phyloP scores from a whole-genome alignment of 1,139 yeast species.

The Diutina ranongensis region DNA sequence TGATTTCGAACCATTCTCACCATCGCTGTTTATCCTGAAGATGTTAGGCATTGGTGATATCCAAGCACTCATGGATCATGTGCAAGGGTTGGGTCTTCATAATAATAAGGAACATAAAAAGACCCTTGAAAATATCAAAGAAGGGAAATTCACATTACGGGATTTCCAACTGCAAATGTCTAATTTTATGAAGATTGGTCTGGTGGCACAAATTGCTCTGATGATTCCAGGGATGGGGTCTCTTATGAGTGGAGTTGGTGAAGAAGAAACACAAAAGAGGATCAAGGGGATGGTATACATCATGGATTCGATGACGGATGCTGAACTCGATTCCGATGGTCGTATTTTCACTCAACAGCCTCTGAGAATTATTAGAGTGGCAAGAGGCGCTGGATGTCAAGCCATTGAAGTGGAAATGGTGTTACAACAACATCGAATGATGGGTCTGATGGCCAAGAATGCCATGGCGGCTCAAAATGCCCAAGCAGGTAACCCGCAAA shows the following conservation, averaged over 20 bases:
- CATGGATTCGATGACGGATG: conserved; percentile 92
- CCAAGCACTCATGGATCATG: conserved; percentile 89
- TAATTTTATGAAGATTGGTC: conserved; percentile 94
- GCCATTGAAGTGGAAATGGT: conserved; percentile 93
- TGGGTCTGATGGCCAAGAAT: conserved; percentile 75
- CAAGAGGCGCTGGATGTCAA: conserved; percentile 92
- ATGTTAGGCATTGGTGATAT: conserved; percentile 92
- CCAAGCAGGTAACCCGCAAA: conserved; percentile 10
- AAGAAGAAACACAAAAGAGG: conserved; percentile 75
- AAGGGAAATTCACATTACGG: conserved; percentile 85
- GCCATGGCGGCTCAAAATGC: conserved; percentile 16
- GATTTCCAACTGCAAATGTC: conserved; percentile 95
- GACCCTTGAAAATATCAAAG: conserved; percentile 85
- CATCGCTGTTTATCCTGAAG: conserved; percentile 79
- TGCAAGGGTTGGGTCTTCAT: conserved; percentile 77
- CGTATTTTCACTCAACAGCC: conserved; percentile 72
- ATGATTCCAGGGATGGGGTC: conserved; percentile 93
- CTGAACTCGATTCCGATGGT: conserved; percentile 89
- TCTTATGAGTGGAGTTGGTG: conserved; percentile 79
- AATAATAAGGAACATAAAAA: conserved; percentile 59
- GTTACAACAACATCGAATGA: conserved; percentile 82
- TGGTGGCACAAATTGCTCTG: conserved; percentile 81
- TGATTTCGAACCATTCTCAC: conserved; percentile 86
- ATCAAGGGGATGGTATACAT: conserved; percentile 85
- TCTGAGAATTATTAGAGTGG: conserved; percentile 76